Percentiles rank a stretch among this genome's conserved stretches.
These are phyloP conservation scores for Lactifluus rugatus DNA, from an alignment of 768 basidiomycete genomes.

Conservation along the genomic window DNA sequence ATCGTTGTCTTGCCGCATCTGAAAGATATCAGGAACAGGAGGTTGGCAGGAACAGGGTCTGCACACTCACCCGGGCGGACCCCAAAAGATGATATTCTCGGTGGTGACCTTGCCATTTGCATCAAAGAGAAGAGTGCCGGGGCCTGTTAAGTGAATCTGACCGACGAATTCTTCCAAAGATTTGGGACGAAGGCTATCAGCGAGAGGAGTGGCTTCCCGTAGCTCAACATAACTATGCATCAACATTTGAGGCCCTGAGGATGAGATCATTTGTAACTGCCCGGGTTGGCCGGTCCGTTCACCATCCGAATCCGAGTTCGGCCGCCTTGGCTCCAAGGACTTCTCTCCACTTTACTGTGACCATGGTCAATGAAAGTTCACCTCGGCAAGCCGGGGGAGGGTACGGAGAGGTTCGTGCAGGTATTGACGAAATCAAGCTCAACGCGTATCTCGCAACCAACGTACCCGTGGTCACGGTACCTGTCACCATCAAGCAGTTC, in stretches of 20 bases:
- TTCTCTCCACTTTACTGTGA: not conserved
- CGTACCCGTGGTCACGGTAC: conserved; percentile 46
- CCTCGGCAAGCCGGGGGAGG: conserved; percentile 56
- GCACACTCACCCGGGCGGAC: conserved; percentile 51
- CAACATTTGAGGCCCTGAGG: too few relatives aligned
- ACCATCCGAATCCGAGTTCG: too few relatives aligned
- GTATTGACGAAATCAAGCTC: conserved; percentile 53
- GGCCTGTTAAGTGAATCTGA: conserved; percentile 52
- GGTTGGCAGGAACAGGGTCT: not conserved
- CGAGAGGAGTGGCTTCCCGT: conserved; percentile 40
- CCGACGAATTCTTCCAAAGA: conserved; percentile 61
- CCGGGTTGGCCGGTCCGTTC: too few relatives aligned
- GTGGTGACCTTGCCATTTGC: conserved; percentile 40
- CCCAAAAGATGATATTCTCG: conserved; percentile 65
- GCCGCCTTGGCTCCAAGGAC: too few relatives aligned
- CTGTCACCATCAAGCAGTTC: conserved; percentile 85
- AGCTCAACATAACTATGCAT: not conserved
- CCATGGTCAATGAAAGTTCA: conserved; percentile 21
- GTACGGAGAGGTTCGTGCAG: conserved; percentile 63
- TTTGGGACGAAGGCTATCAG: conserved; percentile 63
- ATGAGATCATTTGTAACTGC: too few relatives aligned
- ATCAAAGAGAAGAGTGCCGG: conserved; percentile 46
- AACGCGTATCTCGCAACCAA: conserved; percentile 53
- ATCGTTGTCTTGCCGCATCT: conserved; percentile 72
- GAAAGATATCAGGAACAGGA: not conserved